Evolutionary conservation across 2,329 filamentous ascomycete genomes (phyloP), one percentile per base, ranked within the genome.

Genomic region (Penicillium brevicompactum): DNA sequence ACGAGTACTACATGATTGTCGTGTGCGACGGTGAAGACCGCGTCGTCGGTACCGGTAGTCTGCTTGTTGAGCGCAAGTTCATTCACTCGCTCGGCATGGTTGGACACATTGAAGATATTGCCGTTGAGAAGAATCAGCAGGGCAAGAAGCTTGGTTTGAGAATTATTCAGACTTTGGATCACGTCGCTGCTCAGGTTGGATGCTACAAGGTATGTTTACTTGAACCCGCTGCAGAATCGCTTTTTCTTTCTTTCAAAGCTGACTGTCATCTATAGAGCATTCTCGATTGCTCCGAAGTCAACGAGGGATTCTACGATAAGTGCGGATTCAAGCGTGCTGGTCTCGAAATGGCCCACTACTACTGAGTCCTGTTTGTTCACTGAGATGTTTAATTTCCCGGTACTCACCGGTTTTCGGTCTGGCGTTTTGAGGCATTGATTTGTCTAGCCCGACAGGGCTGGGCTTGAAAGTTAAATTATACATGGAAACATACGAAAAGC

Each of bases 221-320:
- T 60, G 44, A 38, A 16, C 11, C 11, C 46, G 43, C 53, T 40
- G 9, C 2, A 50, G 31, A 61, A 16, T 42, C 8, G 37, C 16
- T 54, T 42, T 18, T 18, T 18, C 18, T 18, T 18, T 18, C 18
- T 18, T 43, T 21, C 5, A 37, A 41, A 51, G 18, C 57, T 62
- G 45, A 66, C 57, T 60, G n/a, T 34, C 18, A 37, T 48, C 10
- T 57, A 46, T 58, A 94, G 88, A 92, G 87, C 62, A 97, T 99
- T 65, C 84, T 97, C 62, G 93, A 97, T 76, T 99, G 94, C 80
- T 95, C 90, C 63, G 93, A 97, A 76, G 86, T 89, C 66, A 99
- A 97, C 74, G 92, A 96, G 76, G 93, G 92, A 21, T 97, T 99
- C 80, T 99, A 99, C 75, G 83, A 96, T 75, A 97, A 97, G 83